These are phyloP conservation scores for bread wheat (Triticum aestivum) DNA, from an alignment of 176 grass and related monocot genomes.

Conservation along the genomic window DNA sequence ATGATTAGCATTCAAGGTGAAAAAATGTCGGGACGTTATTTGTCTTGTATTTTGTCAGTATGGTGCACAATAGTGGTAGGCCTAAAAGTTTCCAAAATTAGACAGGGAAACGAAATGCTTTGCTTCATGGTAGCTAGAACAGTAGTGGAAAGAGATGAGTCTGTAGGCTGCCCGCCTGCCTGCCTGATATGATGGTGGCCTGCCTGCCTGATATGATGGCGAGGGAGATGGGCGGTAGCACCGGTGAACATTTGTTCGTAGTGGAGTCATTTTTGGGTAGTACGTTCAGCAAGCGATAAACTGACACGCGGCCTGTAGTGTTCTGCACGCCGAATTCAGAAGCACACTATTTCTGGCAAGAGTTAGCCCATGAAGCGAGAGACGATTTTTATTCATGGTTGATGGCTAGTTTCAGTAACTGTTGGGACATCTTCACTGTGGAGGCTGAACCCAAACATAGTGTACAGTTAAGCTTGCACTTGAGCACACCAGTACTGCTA, in stretches of 20 bases:
- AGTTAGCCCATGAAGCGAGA: neutral
- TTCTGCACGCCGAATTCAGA: neutral
- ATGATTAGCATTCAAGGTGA: neutral
- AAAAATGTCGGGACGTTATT: neutral
- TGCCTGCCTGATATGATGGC: constrained; percentile 2
- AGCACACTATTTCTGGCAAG: neutral
- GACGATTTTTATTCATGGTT: neutral
- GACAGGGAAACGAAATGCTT: neutral
- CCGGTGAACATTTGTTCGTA: neutral
- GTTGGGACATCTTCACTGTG: neutral
- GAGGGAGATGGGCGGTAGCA: neutral
- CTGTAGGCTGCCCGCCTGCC: neutral
- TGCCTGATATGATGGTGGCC: neutral
- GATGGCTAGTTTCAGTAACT: neutral
- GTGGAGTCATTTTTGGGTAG: neutral
- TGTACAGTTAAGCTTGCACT: neutral
- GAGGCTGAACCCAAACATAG: neutral
- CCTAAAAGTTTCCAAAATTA: neutral
- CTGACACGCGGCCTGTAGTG: neutral
- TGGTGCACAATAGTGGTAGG: neutral
- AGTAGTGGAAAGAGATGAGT: neutral
- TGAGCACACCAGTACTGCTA: neutral
- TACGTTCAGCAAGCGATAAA: neutral
- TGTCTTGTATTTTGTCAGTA: neutral
- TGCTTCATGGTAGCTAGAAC: neutral